Evolutionary conservation across 2,329 filamentous ascomycete genomes (phyloP).

Genomic region (Leptographium wingfieldii): DNA sequence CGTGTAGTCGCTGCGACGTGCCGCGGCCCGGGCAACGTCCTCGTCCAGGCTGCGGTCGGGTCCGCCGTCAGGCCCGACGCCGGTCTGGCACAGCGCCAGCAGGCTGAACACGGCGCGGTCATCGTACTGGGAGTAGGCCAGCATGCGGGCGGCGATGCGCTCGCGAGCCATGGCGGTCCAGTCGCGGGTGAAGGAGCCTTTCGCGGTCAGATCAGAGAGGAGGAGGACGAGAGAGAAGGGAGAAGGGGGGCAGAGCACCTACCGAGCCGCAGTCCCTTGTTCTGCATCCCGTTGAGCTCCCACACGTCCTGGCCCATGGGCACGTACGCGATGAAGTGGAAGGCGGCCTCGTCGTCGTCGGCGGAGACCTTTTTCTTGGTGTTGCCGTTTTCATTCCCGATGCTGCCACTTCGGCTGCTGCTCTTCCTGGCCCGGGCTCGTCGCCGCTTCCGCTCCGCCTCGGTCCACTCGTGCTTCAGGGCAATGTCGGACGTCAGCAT

Average conservation of each 20-base stretch:
- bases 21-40: slow-evolving; percentile 36
- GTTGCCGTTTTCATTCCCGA: background rate
- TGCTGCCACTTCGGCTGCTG: background rate
- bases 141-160: slow-evolving; percentile 55
- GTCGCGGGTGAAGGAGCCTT: slow-evolving; percentile 29
- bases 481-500: slow-evolving; percentile 59
- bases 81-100: slow-evolving; percentile 51
- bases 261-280: slow-evolving; percentile 55
- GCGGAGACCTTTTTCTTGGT: slow-evolving; percentile 21
- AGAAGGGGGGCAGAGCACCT: slow-evolving; percentile 3
- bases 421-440: slow-evolving; percentile 14
- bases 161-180: slow-evolving; percentile 57
- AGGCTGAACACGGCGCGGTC: slow-evolving; percentile 37
- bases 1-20: slow-evolving; percentile 54
- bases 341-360: slow-evolving; percentile 65
- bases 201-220: slow-evolving; percentile 1
- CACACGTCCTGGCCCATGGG: slow-evolving; percentile 68
- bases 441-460: slow-evolving; percentile 13
- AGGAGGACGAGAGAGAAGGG: background rate
- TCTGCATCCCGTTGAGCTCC: slow-evolving; percentile 87
- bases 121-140: slow-evolving; percentile 5
- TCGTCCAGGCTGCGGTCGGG: slow-evolving; percentile 23
- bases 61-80: background rate
- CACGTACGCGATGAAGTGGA: slow-evolving; percentile 96
- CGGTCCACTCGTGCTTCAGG: slow-evolving; percentile 42